Percentiles rank a stretch among this genome's conserved stretches.
These are phyloP conservation scores for Aplosporella prunicola DNA, from an alignment of 2,329 filamentous ascomycete genomes.

Conservation along the genomic window DNA sequence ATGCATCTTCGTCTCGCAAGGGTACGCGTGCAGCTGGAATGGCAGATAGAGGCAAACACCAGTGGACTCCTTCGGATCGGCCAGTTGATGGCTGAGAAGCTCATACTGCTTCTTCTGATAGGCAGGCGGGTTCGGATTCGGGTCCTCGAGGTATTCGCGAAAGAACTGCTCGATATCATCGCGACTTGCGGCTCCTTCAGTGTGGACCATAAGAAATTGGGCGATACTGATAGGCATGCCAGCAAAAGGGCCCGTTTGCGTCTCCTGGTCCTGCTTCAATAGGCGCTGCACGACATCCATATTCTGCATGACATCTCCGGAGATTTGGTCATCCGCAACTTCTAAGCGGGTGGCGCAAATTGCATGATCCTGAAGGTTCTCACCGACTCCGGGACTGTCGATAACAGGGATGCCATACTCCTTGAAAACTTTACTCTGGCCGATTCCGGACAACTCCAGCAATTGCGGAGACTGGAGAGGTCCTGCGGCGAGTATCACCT, in stretches of 20 bases:
- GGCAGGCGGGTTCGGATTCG: background rate
- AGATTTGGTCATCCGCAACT: conserved; percentile 14
- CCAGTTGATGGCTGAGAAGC: conserved; percentile 7
- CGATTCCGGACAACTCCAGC: conserved; percentile 21
- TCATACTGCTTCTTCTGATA: conserved; percentile 9
- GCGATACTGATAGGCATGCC: conserved; percentile 19
- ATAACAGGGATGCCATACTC: conserved; percentile 7
- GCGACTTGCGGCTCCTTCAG: conserved; percentile 11
- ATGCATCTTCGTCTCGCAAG: conserved; percentile 11
- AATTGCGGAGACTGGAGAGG: conserved; percentile 21
- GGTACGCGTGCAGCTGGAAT: conserved; percentile 11
- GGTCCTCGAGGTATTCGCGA: background rate
- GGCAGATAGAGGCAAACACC: conserved; percentile 11
- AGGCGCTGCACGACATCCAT: conserved; percentile 14
- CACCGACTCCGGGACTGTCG: conserved; percentile 8
- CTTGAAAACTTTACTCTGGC: conserved; percentile 9
- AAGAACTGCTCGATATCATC: conserved; percentile 1
- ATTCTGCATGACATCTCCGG: conserved; percentile 18
- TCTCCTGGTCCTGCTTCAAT: conserved; percentile 17
- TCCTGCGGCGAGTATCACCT: conserved; percentile 16
- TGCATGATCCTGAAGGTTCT: conserved; percentile 13
- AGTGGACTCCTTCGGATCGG: conserved; percentile 1
- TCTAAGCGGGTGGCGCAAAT: conserved; percentile 11
- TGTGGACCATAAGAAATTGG: conserved; percentile 19
- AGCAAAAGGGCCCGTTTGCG: conserved; percentile 16